Evolutionary conservation across 1,284 basidiomycete species (phyloP), one percentile per base, ranked within the genome.

Genomic region (Cryptococcus maquisensis): DNA sequence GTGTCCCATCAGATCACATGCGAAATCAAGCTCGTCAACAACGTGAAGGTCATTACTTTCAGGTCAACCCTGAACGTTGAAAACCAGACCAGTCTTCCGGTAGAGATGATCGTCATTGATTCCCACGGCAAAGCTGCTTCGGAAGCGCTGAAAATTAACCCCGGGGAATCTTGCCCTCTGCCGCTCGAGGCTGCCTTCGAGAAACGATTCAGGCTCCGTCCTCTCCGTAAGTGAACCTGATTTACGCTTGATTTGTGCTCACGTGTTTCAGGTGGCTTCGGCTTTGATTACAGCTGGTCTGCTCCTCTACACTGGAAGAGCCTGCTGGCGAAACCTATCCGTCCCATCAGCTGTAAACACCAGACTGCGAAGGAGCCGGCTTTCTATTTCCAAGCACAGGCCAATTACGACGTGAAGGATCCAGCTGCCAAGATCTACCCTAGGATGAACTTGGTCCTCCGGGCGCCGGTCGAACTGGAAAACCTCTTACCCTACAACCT

Each of bases 391-490:
- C 95, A 98, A 71, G 88, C 88, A 13, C 96, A 88, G 81, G 88
- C 90, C 2, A 84, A 91, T 59, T 88, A 85, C 52, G 88, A 96
- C 68, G 73, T 79, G 10, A 82, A 82, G 51, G 88, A 92, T 62
- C 78, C 82, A 5, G 73, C 79, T 28, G 69, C 81, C 16, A 93
- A 89, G 52, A 84, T 84, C 73, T 89, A 88, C 64, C 95, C 95
- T 0, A 86, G 86, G 69, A 83, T 98, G 56, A 86, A 84, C 47
- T 79, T 99, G 40, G 86, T 85, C 52, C 82, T 99, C 51, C 86
- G 93, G n/a, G 92, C 96, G 9, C 96, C 96, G 0, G 82, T 98
- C 37, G 96, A 99, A 70, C 79, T 99, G 10, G 96, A 99, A 78
- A 99, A 99, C 68, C 78, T 98, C 23, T 79, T 99, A 43, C 97